Conservation (phyloP, 805 yeast species). For the Hemisphaericaspora nanyangensis region DNA sequence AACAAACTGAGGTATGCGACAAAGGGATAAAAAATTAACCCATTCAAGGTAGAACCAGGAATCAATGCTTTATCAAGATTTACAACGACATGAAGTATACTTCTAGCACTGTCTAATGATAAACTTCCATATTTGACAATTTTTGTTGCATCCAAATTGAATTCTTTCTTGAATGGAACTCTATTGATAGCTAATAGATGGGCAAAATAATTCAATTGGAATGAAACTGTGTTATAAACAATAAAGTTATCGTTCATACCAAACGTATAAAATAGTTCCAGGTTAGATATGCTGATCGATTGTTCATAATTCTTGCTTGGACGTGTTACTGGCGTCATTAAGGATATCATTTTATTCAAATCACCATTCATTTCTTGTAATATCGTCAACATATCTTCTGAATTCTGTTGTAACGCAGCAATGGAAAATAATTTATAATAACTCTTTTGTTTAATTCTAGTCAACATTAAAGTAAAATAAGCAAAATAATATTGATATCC, state of each 20-base stretch:
- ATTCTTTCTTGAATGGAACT: constrained; percentile 20
- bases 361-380: constrained; percentile 17
- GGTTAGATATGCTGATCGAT: neutral
- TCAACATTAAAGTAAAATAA: constrained; percentile 12
- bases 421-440: constrained; percentile 22
- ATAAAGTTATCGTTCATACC: neutral
- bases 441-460: constrained; percentile 19
- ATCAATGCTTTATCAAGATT: constrained; percentile 9
- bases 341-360: constrained; percentile 15
- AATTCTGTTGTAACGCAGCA: constrained; percentile 8
- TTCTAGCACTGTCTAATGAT: constrained; percentile 27
- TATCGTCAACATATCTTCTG: constrained; percentile 10
- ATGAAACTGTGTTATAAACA: constrained; percentile 1
- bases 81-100: constrained; percentile 17
- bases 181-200: constrained; percentile 26
- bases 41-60: constrained; percentile 15
- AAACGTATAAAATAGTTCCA: neutral
- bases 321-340: constrained; percentile 16
- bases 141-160: constrained; percentile 12
- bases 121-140: constrained; percentile 14
- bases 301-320: constrained; percentile 15
- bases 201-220: constrained; percentile 21
- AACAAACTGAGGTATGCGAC: constrained; percentile 22
- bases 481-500: constrained; percentile 10
- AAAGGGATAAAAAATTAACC: constrained; percentile 18